A percentile compares a stretch with the other conserved stretches of the same genome.
Evolutionary conservation across 164 flowering plant genomes (phyloP).

Genomic region (Tetrastigma voinierianum): DNA sequence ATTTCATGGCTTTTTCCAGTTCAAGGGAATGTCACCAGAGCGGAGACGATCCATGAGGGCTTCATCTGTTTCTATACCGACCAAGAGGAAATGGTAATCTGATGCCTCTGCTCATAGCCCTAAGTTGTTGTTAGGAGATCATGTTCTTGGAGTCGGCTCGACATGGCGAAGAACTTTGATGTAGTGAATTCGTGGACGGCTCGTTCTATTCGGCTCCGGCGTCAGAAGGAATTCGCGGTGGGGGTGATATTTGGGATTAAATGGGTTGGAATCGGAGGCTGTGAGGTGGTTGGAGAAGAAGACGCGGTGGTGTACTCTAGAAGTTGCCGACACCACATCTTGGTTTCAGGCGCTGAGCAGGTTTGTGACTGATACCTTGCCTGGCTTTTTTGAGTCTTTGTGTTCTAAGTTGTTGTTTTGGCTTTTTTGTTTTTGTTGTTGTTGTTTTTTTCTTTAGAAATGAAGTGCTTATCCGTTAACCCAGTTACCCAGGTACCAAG

Average conservation of each 20-base stretch:
- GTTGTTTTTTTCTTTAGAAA: no score
- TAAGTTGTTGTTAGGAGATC: slow-evolving; percentile 76
- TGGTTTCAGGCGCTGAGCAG: slow-evolving; percentile 64
- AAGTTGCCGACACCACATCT: slow-evolving; percentile 66
- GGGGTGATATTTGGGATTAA: slow-evolving; percentile 7
- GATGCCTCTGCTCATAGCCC: slow-evolving; percentile 55
- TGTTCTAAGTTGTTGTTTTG: background rate
- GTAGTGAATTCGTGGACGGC: slow-evolving; percentile 65
- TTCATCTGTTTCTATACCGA: slow-evolving; percentile 10
- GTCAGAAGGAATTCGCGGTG: background rate
- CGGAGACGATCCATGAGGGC: slow-evolving; percentile 20
- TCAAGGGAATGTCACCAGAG: slow-evolving; percentile 19
- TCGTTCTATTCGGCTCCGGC: slow-evolving; percentile 33
- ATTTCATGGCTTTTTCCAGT: slow-evolving; percentile 30
- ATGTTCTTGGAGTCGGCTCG: slow-evolving; percentile 74
- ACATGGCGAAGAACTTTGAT: slow-evolving; percentile 66
- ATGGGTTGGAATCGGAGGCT: slow-evolving; percentile 19
- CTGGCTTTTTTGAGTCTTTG: background rate
- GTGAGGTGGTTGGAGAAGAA: slow-evolving; percentile 85
- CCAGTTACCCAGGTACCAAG: no score
- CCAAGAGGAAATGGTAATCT: slow-evolving; percentile 58
- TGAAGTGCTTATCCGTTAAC: no score
- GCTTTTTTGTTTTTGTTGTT: background rate
- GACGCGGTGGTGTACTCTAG: slow-evolving; percentile 70
- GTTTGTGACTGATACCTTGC: slow-evolving; percentile 24